Base-by-base conservation (phyloP, 768 basidiomycete species). In the Candolleomyces efflorescens region DNA sequence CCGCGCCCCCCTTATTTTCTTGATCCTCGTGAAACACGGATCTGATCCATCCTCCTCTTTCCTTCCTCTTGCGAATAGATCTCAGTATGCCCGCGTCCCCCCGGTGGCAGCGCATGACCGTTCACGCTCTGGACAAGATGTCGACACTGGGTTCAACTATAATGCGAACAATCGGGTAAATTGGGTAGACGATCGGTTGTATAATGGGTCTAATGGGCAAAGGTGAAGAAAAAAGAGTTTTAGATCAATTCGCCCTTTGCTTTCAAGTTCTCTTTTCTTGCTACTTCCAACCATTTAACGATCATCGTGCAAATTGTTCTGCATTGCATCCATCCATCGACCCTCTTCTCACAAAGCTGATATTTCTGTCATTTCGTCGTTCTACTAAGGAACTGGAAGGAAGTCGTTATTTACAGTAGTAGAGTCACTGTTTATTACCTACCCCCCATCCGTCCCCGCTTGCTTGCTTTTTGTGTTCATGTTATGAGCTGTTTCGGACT, bases 121-220 rank as follows among this genome's bases (percentile, higher is more conserved):
- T 43, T 61, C 62, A 24, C 55, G 64, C 27, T 68, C 67, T 52
- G 67, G 65, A 36, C 67, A 66, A 52, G 59, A 59, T 49, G 52
- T 44, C 24, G 66, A 67, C 13, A 24, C 63, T 50, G 61, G 64
- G 22, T 70, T 65, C 58, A 69, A 69, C 55, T 66, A 68, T 59
- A 61, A 65, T n/a, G 62, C 68, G 43, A 68, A 70, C 53, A 65
- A 68, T 53, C 73, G 65, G 12, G 57, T 66, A 53, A 65, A 73
- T 49, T 81, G 79, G 79, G 80, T 81, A 26, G 80, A 82, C 59
- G 76, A 74, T 13, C 67, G 66, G 53, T n/a, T 56, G 41, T 80
- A 75, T 58, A 82, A 79, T 64, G 79, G 73, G 24, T 63, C 65
- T 24, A 59, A 9, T 3, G 23, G 56, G 22, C 23, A 48, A 20